Conservation (phyloP, 1,284 basidiomycete genomes). For the Heterobasidion annosum region DNA sequence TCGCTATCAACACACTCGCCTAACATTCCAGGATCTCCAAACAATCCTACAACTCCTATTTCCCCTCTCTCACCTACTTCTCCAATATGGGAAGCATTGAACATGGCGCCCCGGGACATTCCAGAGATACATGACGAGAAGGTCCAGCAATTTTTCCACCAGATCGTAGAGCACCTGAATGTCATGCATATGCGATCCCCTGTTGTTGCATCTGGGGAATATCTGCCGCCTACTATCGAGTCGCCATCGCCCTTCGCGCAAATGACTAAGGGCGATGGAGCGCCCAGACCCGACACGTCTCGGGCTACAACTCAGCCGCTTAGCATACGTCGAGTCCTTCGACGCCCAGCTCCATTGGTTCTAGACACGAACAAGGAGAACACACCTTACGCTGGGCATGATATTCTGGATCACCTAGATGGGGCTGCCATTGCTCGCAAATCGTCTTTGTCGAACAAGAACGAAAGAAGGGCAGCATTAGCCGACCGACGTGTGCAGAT, state of each 20-base stretch:
- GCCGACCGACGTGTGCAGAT: slow-evolving; percentile 38
- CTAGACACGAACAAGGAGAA: slow-evolving; percentile 22
- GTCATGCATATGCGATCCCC: slow-evolving; percentile 45
- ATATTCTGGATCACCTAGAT: slow-evolving; percentile 4
- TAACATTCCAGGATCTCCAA: slow-evolving; percentile 9
- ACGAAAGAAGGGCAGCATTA: slow-evolving; percentile 13
- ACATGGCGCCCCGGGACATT: slow-evolving; percentile 24
- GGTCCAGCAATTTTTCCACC: slow-evolving; percentile 73
- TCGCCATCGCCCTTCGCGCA: not conserved
- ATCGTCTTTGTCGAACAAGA: slow-evolving; percentile 33
- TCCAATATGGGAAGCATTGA: slow-evolving; percentile 20
- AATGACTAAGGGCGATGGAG: not conserved
- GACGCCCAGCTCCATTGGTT: slow-evolving; percentile 10
- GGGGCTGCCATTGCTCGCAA: slow-evolving; percentile 16
- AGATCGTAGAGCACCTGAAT: slow-evolving; percentile 75
- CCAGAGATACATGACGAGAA: slow-evolving; percentile 58
- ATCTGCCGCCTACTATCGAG: slow-evolving; percentile 1
- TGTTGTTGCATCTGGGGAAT: not conserved
- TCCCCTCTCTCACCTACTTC: slow-evolving; percentile 18
- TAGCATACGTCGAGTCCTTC: slow-evolving; percentile 18
- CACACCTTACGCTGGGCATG: slow-evolving; percentile 16
- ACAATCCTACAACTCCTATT: slow-evolving; percentile 10
- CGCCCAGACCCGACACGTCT: not conserved
- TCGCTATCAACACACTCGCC: slow-evolving; percentile 10
- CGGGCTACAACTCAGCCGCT: slow-evolving; percentile 16